Evolutionary conservation across 75 land plant genomes (phyloP).

Genomic region (Cryptomeria japonica): DNA sequence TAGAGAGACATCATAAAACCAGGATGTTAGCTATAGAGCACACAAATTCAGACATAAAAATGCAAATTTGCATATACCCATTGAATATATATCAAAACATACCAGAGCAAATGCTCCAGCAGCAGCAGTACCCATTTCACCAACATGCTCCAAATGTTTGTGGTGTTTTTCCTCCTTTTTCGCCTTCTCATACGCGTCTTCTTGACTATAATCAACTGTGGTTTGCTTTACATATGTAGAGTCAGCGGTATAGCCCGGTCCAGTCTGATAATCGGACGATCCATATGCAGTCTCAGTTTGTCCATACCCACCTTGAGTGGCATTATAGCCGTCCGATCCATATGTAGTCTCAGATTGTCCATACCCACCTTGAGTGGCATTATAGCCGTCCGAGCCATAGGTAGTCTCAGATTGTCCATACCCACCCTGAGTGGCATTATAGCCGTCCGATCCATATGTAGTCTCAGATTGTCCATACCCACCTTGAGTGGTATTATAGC

Average conservation of each 20-base stretch:
- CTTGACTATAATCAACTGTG: neutral
- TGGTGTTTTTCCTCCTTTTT: no score
- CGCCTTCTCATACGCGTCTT: neutral
- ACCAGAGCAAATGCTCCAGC: conserved; percentile 38
- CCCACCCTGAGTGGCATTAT: neutral
- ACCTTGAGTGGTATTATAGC: neutral
- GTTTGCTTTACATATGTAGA: neutral
- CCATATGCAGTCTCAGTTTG: neutral
- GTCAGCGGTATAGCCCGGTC: neutral
- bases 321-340: neutral
- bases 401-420: no score
- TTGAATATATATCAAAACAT: neutral
- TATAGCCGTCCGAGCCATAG: neutral
- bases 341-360: neutral
- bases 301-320: no score
- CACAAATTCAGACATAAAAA: neutral
- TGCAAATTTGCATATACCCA: neutral
- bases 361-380: neutral
- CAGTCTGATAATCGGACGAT: conserved; percentile 4
- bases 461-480: no score
- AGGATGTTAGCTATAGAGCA: neutral
- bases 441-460: neutral
- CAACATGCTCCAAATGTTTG: conserved; percentile 9
- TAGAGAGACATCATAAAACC: no score
- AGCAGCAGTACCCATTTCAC: conserved; percentile 16